phyloP scores from a whole-genome alignment of 305 asterid genomes.

The Solanum aculeatissimum region DNA sequence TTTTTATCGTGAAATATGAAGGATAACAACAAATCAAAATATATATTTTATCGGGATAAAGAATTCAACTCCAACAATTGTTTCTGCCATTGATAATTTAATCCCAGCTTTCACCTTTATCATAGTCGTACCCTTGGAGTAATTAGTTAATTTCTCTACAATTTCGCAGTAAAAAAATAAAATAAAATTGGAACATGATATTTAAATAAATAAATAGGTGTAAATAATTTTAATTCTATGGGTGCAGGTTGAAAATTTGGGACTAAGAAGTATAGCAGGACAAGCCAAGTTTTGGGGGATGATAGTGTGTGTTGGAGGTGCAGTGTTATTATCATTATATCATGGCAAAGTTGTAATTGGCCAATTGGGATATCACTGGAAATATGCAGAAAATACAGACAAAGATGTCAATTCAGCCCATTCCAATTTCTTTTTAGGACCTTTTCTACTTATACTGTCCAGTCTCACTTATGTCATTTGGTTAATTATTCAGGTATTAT shows the following conservation, averaged over 20 bases:
- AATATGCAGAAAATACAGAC: constrained; percentile 35
- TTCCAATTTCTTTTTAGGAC: constrained; percentile 39
- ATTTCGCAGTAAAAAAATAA: background rate
- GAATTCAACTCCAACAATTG: constrained; percentile 74
- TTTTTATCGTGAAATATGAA: no score
- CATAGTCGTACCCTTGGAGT: constrained; percentile 67
- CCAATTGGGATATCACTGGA: constrained; percentile 51
- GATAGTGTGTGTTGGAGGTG: constrained; percentile 59
- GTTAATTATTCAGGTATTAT: constrained; percentile 70
- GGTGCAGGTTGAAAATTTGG: constrained; percentile 45
- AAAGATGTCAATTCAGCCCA: constrained; percentile 19
- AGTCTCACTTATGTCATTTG: constrained; percentile 77
- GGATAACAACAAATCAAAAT: constrained; percentile 64
- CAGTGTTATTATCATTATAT: constrained; percentile 60
- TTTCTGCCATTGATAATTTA: constrained; percentile 64
- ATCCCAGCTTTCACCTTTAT: constrained; percentile 73
- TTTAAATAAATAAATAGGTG: background rate
- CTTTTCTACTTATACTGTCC: constrained; percentile 48
- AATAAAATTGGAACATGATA: no score
- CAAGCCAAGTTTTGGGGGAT: constrained; percentile 64
- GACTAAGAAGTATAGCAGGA: constrained; percentile 50
- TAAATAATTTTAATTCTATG: background rate
- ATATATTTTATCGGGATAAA: constrained; percentile 64
- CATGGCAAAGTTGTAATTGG: constrained; percentile 48
- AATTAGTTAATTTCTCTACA: background rate